These are phyloP conservation scores for Lipomyces chichibuensis DNA, from an alignment of 805 yeast species.

Conservation along the genomic window DNA sequence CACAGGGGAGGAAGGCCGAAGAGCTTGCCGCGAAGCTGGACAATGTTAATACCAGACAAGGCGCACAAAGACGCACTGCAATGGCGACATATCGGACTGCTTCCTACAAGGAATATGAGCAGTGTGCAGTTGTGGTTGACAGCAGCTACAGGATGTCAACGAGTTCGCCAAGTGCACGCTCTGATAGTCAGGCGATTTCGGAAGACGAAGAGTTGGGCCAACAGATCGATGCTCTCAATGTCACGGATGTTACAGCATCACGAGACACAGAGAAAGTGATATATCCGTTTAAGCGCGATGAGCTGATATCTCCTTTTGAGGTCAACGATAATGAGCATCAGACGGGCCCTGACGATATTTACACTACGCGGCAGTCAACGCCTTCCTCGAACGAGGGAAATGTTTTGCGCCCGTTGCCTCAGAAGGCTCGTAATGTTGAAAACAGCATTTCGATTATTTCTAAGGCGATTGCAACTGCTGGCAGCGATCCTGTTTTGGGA, in stretches of 20 bases:
- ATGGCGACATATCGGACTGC: conserved; percentile 23
- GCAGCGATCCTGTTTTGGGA: background rate
- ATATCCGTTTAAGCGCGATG: background rate
- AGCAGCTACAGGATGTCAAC: background rate
- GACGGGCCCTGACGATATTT: background rate
- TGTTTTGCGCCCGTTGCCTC: background rate
- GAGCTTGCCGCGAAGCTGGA: conserved; percentile 9
- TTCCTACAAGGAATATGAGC: conserved; percentile 17
- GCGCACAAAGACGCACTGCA: conserved; percentile 24
- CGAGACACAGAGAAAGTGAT: background rate
- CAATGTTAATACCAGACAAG: conserved; percentile 14
- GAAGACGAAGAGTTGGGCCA: background rate
- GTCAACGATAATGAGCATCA: background rate
- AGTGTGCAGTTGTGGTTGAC: conserved; percentile 5
- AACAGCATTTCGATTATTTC: background rate
- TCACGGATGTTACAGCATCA: background rate
- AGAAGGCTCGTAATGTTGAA: background rate
- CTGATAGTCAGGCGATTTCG: background rate
- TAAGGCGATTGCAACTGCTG: background rate
- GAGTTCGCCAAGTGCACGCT: conserved; percentile 7
- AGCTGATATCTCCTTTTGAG: background rate
- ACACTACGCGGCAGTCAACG: background rate
- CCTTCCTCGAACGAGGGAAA: background rate
- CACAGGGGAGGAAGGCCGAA: background rate
- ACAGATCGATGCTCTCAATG: background rate